phyloP scores from a whole-genome alignment of 2,329 filamentous ascomycete genomes.

The Fusarium sulawesiense region DNA sequence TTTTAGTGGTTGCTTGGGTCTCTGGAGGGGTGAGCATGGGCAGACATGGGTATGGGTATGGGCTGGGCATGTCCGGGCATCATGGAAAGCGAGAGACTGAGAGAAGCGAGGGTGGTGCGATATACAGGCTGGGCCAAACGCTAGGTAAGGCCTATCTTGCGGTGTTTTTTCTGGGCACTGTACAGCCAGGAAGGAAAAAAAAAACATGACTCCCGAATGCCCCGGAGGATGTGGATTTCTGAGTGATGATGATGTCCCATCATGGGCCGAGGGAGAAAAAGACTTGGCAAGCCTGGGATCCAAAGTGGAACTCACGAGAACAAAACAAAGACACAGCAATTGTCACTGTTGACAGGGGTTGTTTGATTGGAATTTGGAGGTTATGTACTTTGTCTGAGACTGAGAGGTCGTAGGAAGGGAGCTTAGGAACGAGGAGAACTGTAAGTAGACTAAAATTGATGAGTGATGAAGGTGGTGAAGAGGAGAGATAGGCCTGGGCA shows the following conservation, averaged over 20 bases:
- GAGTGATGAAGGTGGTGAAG: not conserved
- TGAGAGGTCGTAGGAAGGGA: slow-evolving; percentile 19
- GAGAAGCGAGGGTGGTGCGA: slow-evolving; percentile 10
- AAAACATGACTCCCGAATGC: slow-evolving; percentile 17
- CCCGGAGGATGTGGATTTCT: slow-evolving; percentile 30
- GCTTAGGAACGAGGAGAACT: not conserved
- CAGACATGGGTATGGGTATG: slow-evolving; percentile 2
- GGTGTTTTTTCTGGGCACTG: slow-evolving; percentile 31
- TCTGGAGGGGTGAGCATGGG: slow-evolving; percentile 4
- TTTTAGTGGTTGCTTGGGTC: slow-evolving; percentile 30
- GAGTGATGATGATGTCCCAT: slow-evolving; percentile 34
- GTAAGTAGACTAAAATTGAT: not conserved
- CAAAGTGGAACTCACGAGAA: slow-evolving; percentile 34
- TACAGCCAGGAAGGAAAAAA: slow-evolving; percentile 4
- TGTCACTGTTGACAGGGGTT: slow-evolving; percentile 26
- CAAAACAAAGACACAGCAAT: slow-evolving; percentile 34
- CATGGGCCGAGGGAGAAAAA: slow-evolving; percentile 20
- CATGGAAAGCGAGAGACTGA: not conserved
- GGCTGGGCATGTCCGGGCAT: not conserved
- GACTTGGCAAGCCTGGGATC: slow-evolving; percentile 8
- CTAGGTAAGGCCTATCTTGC: slow-evolving; percentile 14
- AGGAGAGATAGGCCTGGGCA: not conserved
- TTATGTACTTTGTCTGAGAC: slow-evolving; percentile 8
- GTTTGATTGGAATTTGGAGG: slow-evolving; percentile 28
- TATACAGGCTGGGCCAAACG: not conserved